A percentile compares a stretch with the other conserved stretches of the same genome.
phyloP scores from a whole-genome alignment of 2,329 filamentous ascomycete genomes.

The Venturia effusa region DNA sequence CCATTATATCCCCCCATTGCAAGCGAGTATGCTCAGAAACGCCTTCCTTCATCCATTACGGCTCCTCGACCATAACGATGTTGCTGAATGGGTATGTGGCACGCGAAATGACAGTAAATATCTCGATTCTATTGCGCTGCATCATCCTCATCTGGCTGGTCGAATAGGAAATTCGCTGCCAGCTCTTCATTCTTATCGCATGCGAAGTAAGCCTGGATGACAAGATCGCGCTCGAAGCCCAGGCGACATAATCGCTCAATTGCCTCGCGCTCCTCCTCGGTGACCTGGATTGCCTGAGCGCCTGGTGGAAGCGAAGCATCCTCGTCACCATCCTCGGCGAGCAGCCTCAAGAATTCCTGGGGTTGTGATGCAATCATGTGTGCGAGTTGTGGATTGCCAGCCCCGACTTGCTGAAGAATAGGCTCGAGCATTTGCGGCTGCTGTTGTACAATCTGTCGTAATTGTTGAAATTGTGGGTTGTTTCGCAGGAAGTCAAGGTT shows the following conservation, averaged over 20 bases:
- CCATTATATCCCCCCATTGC: too few species aligned
- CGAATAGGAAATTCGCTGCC: constrained; percentile 95
- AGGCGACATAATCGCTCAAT: constrained; percentile 94
- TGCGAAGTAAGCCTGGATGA: constrained; percentile 96
- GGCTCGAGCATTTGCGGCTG: constrained; percentile 98
- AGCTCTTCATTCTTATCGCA: constrained; percentile 99
- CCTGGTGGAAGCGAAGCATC: constrained; percentile 79
- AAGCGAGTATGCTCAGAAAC: background rate
- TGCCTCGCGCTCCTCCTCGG: constrained; percentile 90
- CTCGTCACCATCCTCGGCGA: constrained; percentile 79
- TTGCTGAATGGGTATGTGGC: constrained; percentile 5
- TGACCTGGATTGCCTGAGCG: constrained; percentile 80
- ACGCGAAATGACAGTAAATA: background rate
- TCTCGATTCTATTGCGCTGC: constrained; percentile 13
- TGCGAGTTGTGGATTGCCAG: constrained; percentile 88
- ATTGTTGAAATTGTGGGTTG: constrained; percentile 95
- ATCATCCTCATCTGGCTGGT: constrained; percentile 83
- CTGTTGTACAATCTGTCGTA: constrained; percentile 93
- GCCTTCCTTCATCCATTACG: background rate
- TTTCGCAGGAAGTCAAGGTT: constrained; percentile 90
- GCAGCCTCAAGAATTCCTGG: constrained; percentile 81
- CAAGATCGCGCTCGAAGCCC: constrained; percentile 84
- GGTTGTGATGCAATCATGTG: constrained; percentile 86
- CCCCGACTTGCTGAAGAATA: constrained; percentile 89
- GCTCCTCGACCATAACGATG: background rate